Evolutionary conservation across 2,329 filamentous ascomycete species (phyloP).

Genomic region (Botryotinia convoluta): DNA sequence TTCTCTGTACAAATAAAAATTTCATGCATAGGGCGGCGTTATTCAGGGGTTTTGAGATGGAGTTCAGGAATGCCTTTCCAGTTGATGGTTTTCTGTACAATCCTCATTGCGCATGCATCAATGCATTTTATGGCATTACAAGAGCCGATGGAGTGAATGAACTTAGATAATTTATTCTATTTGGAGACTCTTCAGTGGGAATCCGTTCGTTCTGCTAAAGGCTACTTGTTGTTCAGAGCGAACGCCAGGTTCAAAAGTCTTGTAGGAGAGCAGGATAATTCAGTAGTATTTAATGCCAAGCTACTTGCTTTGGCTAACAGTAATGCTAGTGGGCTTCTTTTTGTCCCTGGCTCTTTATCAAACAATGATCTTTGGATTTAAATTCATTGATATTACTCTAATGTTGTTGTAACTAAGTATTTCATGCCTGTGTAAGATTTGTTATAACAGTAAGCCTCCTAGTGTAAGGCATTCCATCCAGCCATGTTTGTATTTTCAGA

Average conservation of each 20-base stretch:
- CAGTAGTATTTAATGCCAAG: conserved; percentile 27
- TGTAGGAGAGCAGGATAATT: conserved; percentile 18
- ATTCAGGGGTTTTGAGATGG: conserved; percentile 13
- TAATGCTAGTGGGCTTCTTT: conserved; percentile 28
- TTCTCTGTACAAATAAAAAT: conserved; percentile 23
- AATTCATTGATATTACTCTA: conserved; percentile 5
- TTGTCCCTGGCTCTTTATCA: conserved; percentile 23
- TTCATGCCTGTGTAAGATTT: conserved; percentile 16
- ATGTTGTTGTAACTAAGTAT: conserved; percentile 29
- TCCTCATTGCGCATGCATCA: conserved; percentile 19
- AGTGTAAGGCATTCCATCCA: conserved; percentile 19
- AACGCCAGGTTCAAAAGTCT: not conserved
- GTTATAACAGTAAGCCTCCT: conserved; percentile 22
- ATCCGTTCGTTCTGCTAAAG: conserved; percentile 11
- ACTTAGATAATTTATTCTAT: conserved; percentile 9
- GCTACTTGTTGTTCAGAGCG: conserved; percentile 7
- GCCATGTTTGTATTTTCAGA: conserved; percentile 15
- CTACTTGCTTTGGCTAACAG: conserved; percentile 32
- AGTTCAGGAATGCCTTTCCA: conserved; percentile 19
- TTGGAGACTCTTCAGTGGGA: conserved; percentile 14
- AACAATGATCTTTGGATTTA: conserved; percentile 14
- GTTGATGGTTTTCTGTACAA: conserved; percentile 24
- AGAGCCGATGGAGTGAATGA: conserved; percentile 4
- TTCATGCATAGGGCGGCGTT: conserved; percentile 21
- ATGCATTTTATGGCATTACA: conserved; percentile 11